Evolutionary conservation across 305 asterid species (phyloP).

Genomic region (Fraxinus greggii): DNA sequence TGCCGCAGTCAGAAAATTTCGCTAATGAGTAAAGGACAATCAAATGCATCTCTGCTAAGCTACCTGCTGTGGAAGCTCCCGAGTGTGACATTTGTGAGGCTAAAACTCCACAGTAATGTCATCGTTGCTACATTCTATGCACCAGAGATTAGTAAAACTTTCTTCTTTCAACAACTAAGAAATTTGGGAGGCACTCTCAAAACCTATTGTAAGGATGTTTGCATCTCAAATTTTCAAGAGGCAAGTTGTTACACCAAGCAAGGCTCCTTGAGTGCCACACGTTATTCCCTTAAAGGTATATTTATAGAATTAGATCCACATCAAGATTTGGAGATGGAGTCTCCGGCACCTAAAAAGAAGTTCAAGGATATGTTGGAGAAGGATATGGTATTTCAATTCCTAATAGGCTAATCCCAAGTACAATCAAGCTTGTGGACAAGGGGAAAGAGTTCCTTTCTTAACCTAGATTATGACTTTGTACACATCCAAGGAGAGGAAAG

Average conservation of each 20-base stretch:
- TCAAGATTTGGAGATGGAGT: background rate
- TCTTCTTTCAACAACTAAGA: background rate
- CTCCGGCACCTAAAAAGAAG: background rate
- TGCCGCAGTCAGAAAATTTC: background rate
- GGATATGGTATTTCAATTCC: background rate
- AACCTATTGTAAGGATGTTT: background rate
- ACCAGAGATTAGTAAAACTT: background rate
- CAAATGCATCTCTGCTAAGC: background rate
- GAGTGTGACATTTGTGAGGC: background rate
- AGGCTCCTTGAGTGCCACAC: background rate
- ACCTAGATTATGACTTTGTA: background rate
- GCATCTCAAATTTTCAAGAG: background rate
- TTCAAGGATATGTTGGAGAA: background rate
- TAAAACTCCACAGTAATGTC: background rate
- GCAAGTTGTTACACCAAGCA: background rate
- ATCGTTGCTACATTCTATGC: background rate
- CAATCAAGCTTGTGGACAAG: background rate
- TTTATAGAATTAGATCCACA: background rate
- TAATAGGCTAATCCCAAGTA: background rate
- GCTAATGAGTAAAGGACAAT: background rate
- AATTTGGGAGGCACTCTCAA: background rate
- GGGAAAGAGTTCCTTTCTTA: background rate
- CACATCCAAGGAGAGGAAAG: background rate
- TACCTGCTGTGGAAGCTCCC: background rate
- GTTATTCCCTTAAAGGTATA: background rate